phyloP scores from a whole-genome alignment of 106 monocot species.

The Platanthera guangdongensis region DNA sequence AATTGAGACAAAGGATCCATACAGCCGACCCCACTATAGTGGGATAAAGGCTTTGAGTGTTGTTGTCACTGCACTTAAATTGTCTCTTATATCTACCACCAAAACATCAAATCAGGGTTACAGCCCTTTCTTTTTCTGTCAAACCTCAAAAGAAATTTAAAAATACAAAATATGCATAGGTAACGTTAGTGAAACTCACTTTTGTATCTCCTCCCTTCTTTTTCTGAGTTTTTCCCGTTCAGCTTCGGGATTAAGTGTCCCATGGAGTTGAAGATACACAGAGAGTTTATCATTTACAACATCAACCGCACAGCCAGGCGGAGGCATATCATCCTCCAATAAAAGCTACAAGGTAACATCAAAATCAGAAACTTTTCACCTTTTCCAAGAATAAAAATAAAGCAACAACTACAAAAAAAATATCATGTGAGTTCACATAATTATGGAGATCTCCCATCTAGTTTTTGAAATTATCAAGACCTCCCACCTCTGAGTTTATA shows the following conservation, averaged over 20 bases:
- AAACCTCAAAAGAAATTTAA: neutral
- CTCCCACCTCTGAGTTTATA: no score
- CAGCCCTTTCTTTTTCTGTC: neutral
- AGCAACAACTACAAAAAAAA: no score
- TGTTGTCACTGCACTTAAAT: no score
- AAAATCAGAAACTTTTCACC: slow-evolving; percentile 10
- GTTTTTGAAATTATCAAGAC: no score
- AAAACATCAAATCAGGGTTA: no score
- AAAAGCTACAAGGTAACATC: slow-evolving; percentile 29
- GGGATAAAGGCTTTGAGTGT: no score
- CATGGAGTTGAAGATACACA: slow-evolving; percentile 55
- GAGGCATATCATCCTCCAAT: slow-evolving; percentile 24
- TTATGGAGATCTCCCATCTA: no score
- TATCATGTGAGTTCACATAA: neutral
- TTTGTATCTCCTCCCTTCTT: slow-evolving; percentile 67
- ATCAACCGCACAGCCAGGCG: slow-evolving; percentile 46
- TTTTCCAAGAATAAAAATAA: neutral
- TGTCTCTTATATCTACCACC: no score
- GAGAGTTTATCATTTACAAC: slow-evolving; percentile 63
- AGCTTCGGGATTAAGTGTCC: slow-evolving; percentile 56
- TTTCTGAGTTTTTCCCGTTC: slow-evolving; percentile 70
- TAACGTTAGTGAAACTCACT: slow-evolving; percentile 34
- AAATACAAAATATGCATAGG: neutral
- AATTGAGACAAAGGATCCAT: no score
- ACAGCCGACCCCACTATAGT: no score